Evolutionary conservation across 768 basidiomycete genomes (phyloP).

Genomic region (Paxillus rubicundulus): DNA sequence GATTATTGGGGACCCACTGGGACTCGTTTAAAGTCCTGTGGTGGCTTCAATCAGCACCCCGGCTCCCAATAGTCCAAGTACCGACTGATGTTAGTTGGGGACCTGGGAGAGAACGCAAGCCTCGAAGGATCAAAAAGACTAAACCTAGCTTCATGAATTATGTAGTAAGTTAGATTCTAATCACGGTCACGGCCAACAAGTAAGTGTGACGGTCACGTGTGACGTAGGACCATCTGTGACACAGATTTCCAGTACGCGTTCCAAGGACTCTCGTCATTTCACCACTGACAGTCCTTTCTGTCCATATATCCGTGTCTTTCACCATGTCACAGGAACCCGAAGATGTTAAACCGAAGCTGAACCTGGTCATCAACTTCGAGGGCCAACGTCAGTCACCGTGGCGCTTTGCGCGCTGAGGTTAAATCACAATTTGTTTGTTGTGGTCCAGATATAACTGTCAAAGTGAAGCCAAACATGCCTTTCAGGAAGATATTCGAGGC

Average conservation of each 20-base stretch:
- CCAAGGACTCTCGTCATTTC: background rate
- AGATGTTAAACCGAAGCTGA: slow-evolving; percentile 72
- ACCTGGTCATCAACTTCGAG: slow-evolving; percentile 55
- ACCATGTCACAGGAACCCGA: slow-evolving; percentile 33
- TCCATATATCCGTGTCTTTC: background rate
- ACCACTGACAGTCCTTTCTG: slow-evolving; percentile 4
- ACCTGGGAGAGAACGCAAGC: too few relatives aligned
- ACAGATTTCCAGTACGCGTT: slow-evolving; percentile 1
- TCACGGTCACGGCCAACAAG: too few relatives aligned
- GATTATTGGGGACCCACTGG: too few relatives aligned
- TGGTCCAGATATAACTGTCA: slow-evolving; percentile 57
- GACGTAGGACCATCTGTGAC: too few relatives aligned
- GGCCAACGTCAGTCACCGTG: slow-evolving; percentile 43
- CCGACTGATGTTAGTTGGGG: too few relatives aligned
- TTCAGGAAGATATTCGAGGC: slow-evolving; percentile 68
- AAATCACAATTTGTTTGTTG: slow-evolving; percentile 4
- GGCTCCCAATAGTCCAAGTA: too few relatives aligned
- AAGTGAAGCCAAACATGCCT: slow-evolving; percentile 62
- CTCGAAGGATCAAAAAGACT: too few relatives aligned
- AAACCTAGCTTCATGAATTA: too few relatives aligned
- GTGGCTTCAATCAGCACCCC: too few relatives aligned
- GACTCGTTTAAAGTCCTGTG: too few relatives aligned
- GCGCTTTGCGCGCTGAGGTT: background rate
- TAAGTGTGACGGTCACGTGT: too few relatives aligned
- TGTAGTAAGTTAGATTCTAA: too few relatives aligned